Conservation (phyloP, 331 rosid species). For the Quercus tomentella region DNA sequence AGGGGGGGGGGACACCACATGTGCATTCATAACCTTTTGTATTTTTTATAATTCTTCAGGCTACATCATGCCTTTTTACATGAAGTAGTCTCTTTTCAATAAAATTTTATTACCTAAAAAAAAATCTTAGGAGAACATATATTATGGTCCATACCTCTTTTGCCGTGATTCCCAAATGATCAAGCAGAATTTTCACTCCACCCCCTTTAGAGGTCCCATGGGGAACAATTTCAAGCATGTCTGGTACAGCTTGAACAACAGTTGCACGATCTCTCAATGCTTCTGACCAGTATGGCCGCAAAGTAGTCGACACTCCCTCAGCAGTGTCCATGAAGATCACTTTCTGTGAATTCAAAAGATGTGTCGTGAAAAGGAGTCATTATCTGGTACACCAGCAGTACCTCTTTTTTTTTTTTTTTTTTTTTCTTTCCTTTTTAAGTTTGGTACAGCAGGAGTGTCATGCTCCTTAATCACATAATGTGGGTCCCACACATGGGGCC, state of each 20-base stretch:
- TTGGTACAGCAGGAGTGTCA: neutral
- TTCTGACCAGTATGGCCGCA: slow-evolving; percentile 88
- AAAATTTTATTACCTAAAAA: too few species aligned
- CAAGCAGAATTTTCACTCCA: slow-evolving; percentile 80
- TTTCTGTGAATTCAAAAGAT: slow-evolving; percentile 50
- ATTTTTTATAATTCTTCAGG: too few species aligned
- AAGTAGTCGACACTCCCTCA: slow-evolving; percentile 47
- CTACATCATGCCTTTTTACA: too few species aligned
- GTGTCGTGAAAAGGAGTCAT: slow-evolving; percentile 9
- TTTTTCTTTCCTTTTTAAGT: neutral
- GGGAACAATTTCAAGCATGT: slow-evolving; percentile 88
- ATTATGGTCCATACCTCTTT: slow-evolving; percentile 49
- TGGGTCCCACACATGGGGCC: neutral
- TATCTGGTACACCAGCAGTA: neutral
- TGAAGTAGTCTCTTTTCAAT: too few species aligned
- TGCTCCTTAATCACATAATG: neutral
- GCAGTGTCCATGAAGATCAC: slow-evolving; percentile 69
- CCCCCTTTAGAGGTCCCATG: slow-evolving; percentile 79
- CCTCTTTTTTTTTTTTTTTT: neutral
- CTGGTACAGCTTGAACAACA: slow-evolving; percentile 82
- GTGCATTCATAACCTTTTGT: neutral
- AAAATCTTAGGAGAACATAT: neutral
- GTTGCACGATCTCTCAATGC: slow-evolving; percentile 61
- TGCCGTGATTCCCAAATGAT: slow-evolving; percentile 71
- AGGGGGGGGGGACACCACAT: too few species aligned